Base-by-base conservation (phyloP, 306 rosid species). In the Acacia confusa region DNA sequence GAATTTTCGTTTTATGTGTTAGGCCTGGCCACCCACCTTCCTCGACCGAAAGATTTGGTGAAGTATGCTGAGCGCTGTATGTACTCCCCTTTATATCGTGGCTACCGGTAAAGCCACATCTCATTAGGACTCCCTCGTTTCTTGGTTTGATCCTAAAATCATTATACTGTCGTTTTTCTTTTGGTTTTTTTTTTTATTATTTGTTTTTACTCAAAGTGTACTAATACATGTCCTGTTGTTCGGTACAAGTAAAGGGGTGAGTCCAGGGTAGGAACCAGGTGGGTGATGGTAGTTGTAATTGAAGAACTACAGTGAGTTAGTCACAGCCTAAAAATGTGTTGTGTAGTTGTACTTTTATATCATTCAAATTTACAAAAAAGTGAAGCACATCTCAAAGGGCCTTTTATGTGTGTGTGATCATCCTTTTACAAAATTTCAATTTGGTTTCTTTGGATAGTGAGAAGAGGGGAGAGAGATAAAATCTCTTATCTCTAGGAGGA, bases 1-100 rank as follows among this genome's bases (percentile, higher is more conserved):
- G 79, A 74, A 36, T 65, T 27, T 75, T 6, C 64, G 20, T 69
- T 38, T 79, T 85, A 7, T 25, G 9, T 69, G 19, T 81, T 80
- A 95, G 99, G 99, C 74, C 78, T 93, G 94, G 99, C 98, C 36
- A 92, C 94, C 65, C 94, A 88, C 83, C 96, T 89, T 77, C 98
- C 98, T 43, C 92, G 81, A 78, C 99, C 99, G 0, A 90, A 88
- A 71, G 97, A 95, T 88, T 86, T 95, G 91, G 89, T 87, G 85
- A 75, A 82, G 74, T 85, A 85, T 83, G 99, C 98, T 7, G 97
- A 92, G 92, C 88, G 94, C 86, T 95, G 96, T 74, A 93, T 95
- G 98, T 95, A 95, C 88, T 85, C 88, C 68, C 98, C 99, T 2
- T 15, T 81, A 73, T 95, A 95, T 58, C 90, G 91, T 82, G 81